Percentiles rank a stretch among this genome's conserved stretches.
phyloP scores from a whole-genome alignment of 495 filamentous ascomycete species.

The Hypoxylon rickii region DNA sequence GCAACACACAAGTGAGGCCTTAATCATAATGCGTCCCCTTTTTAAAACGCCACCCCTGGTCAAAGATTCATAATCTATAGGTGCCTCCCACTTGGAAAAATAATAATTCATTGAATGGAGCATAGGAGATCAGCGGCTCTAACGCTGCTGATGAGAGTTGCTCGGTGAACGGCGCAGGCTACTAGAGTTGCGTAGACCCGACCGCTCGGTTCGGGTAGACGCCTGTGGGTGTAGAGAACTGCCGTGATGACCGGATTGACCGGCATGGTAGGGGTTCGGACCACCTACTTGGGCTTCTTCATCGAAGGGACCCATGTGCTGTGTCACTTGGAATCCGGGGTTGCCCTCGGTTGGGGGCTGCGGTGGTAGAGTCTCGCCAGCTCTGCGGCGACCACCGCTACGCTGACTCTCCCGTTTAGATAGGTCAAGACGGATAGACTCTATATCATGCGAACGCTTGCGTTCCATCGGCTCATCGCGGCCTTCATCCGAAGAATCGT shows the following conservation, averaged over 20 bases:
- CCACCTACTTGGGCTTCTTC: constrained; percentile 37
- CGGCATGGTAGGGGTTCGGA: constrained; percentile 20
- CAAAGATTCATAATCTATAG: constrained; percentile 15
- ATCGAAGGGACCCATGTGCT: constrained; percentile 31
- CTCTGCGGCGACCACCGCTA: constrained; percentile 49
- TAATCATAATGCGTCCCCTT: not conserved
- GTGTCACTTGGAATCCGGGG: constrained; percentile 43
- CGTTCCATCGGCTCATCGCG: constrained; percentile 39
- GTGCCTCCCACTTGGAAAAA: constrained; percentile 14
- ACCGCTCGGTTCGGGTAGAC: constrained; percentile 11
- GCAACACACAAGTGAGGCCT: constrained; percentile 4
- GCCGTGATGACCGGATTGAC: constrained; percentile 1
- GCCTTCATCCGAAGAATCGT: constrained; percentile 40
- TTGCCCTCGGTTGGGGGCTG: constrained; percentile 21
- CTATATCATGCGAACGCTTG: constrained; percentile 32
- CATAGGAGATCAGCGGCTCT: constrained; percentile 9
- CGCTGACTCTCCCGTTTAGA: constrained; percentile 46
- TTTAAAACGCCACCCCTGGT: constrained; percentile 18
- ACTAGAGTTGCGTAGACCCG: not conserved
- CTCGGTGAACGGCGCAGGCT: constrained; percentile 8
- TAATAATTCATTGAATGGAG: constrained; percentile 8
- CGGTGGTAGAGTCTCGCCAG: constrained; percentile 45
- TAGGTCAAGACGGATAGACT: constrained; percentile 31
- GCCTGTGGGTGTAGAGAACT: constrained; percentile 18
- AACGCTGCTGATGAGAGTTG: constrained; percentile 23